Evolutionary conservation across 305 asterid genomes (phyloP), one percentile per base, ranked within the genome.

Genomic region (Vinca major): DNA sequence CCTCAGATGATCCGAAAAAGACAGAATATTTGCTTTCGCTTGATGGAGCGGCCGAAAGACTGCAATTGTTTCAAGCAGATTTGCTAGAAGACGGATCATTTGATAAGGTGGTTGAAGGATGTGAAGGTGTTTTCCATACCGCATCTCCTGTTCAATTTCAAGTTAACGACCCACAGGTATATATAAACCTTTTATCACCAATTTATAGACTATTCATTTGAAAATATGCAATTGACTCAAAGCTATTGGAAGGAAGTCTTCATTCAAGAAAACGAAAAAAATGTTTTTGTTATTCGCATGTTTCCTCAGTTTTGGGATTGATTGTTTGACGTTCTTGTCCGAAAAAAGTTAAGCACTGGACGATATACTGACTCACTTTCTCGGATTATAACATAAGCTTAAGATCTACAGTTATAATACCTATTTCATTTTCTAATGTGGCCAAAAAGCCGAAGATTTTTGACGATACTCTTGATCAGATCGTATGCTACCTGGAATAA

Each of bases 51-150:
- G 50, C 62, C n/a, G 83, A 81, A 40, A 76, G 86, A 41, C 78
- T 84, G 26, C 75, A 67, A 17, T 44, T 84, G 17, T 80, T 67
- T 62, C 50, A 80, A 50, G 84, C 84, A 4, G 50, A 79, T 73
- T 73, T 84, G 49, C 44, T 58, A 1, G 66, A 73, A 54, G 74
- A 77, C 3, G 83, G 83, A 69, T 84, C 86, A 0, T 84, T 84
- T 66, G 86, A 84, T 68, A n/a, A 58, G 3, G 74, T 54, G 1
- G 36, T 84, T 50, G 69, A 80, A 36, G 89, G 83, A 26, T 84
- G 89, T 62, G 79, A 80, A 39, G 80, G 82, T 0, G 83, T 84
- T 44, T 84, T 84, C 21, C 88, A 84, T 73, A 78, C 85, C 0
- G 88, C 88, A 16, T 78, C 89, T 13, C 89, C 89, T 1, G 82